These are phyloP conservation scores for Talaromyces thailandensis DNA, from an alignment of 495 filamentous ascomycete genomes.

Conservation along the genomic window DNA sequence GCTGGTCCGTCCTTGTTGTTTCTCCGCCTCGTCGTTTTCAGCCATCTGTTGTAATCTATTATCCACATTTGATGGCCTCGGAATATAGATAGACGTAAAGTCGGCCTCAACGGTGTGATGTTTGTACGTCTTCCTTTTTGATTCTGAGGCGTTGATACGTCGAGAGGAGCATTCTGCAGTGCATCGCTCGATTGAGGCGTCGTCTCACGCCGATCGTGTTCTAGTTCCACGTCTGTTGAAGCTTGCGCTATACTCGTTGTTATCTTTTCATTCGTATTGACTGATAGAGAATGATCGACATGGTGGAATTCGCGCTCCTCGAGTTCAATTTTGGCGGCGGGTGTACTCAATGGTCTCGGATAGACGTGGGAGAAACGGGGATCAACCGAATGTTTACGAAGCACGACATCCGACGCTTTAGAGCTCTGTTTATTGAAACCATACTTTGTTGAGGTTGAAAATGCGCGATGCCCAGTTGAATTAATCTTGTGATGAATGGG, in stretches of 20 bases:
- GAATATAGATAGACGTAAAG: neutral
- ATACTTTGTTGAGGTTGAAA: neutral
- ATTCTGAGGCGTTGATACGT: neutral
- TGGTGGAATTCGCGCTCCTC: neutral
- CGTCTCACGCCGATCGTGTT: neutral
- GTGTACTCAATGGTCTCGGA: conserved; percentile 1
- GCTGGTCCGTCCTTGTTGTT: neutral
- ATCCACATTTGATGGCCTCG: neutral
- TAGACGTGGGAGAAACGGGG: neutral
- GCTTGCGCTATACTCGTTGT: neutral
- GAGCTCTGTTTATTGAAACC: neutral
- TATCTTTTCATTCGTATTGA: neutral
- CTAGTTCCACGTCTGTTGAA: neutral
- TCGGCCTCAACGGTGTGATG: neutral
- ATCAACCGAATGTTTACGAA: neutral
- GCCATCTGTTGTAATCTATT: neutral
- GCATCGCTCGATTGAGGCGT: neutral
- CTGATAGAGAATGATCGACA: neutral
- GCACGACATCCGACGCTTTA: neutral
- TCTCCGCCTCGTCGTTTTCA: neutral
- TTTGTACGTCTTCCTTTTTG: neutral
- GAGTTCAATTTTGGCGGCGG: neutral
- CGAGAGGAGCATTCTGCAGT: neutral
- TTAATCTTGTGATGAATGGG: neutral
- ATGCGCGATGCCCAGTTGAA: neutral